Conservation (phyloP, 2,329 filamentous ascomycete species). For the Leptographium radiaticola region DNA sequence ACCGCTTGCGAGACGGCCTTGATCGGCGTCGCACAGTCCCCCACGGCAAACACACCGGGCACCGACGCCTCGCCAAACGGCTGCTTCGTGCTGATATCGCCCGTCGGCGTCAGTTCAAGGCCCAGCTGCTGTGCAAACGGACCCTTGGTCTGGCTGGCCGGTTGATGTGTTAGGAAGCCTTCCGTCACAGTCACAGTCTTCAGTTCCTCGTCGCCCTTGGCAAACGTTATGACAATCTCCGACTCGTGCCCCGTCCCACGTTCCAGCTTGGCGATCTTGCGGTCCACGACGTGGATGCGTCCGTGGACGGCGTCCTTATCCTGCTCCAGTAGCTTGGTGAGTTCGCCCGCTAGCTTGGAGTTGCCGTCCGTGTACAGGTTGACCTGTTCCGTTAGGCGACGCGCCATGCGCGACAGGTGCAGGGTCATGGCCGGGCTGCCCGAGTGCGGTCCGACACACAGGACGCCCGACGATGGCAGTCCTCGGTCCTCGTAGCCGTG, state of each 20-base stretch:
- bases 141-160: conserved; percentile 23
- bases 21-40: conserved; percentile 26
- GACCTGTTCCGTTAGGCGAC: conserved; percentile 26
- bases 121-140: conserved; percentile 29
- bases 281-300: conserved; percentile 23
- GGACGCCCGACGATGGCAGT: conserved; percentile 28
- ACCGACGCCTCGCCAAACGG: conserved; percentile 37
- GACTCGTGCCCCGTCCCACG: conserved; percentile 14
- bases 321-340: neutral
- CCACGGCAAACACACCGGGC: conserved; percentile 38
- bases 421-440: conserved; percentile 19
- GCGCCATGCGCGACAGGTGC: conserved; percentile 30
- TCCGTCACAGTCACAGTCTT: conserved; percentile 20
- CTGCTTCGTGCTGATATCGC: conserved; percentile 27
- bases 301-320: neutral
- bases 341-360: conserved; percentile 16
- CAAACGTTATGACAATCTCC: conserved; percentile 23
- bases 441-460: conserved; percentile 26
- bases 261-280: conserved; percentile 15
- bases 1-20: neutral
- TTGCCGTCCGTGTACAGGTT: conserved; percentile 39
- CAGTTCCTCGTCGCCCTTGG: conserved; percentile 27
- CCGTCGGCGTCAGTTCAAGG: conserved; percentile 26
- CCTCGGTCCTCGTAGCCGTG: conserved; percentile 46
- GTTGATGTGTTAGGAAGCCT: conserved; percentile 27